Evolutionary conservation across 2,329 filamentous ascomycete genomes (phyloP).

Genomic region (Chaetothyriales sp.): DNA sequence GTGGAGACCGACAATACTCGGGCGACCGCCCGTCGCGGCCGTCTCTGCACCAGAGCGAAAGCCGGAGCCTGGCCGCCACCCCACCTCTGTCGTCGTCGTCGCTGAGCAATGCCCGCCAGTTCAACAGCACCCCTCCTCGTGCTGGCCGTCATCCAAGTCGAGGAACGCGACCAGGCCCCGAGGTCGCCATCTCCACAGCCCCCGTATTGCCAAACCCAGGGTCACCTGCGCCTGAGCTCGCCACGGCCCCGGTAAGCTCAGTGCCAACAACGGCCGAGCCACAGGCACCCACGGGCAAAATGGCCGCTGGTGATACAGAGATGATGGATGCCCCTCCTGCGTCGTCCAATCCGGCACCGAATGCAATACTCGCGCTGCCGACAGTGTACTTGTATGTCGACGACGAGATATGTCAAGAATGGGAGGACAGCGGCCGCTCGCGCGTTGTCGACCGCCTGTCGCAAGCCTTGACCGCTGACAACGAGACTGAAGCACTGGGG

Average conservation of each 20-base stretch:
- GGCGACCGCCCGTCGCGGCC: conserved; percentile 27
- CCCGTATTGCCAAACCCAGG: conserved; percentile 4
- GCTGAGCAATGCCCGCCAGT: conserved; percentile 23
- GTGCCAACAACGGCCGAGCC: conserved; percentile 16
- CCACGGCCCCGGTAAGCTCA: conserved; percentile 17
- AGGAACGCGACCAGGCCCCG: conserved; percentile 14
- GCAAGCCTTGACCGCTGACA: conserved; percentile 50
- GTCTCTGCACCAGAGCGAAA: conserved; percentile 33
- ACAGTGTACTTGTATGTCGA: neutral
- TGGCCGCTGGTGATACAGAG: neutral
- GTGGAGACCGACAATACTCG: conserved; percentile 30
- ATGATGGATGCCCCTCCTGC: neutral
- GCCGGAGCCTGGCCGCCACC: conserved; percentile 38
- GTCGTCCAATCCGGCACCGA: conserved; percentile 18
- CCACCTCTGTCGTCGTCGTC: conserved; percentile 26
- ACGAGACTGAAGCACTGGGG: conserved; percentile 51
- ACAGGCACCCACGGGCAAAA: neutral
- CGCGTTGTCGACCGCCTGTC: conserved; percentile 47
- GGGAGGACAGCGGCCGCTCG: conserved; percentile 52
- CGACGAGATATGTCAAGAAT: conserved; percentile 49
- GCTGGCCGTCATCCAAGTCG: conserved; percentile 25
- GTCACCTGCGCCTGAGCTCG: conserved; percentile 17
- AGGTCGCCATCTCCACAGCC: conserved; percentile 5
- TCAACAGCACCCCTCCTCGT: conserved; percentile 22
- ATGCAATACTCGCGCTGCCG: conserved; percentile 1